phyloP scores from a whole-genome alignment of 2,329 filamentous ascomycete genomes.

The Calonectria pseudoreteaudii region DNA sequence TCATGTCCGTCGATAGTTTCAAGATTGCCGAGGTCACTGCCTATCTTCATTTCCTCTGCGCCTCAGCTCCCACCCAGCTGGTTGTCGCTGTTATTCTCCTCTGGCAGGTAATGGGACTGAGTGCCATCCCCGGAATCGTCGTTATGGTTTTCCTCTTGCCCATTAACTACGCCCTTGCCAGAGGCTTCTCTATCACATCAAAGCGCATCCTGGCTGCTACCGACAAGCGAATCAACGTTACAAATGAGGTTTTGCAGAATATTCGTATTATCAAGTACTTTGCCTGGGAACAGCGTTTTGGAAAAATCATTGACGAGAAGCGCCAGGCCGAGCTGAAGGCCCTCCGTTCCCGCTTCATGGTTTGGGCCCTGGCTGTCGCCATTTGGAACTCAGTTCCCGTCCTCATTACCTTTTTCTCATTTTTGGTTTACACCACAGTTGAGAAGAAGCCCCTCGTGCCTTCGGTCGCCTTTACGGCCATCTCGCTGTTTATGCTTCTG shows the following conservation, averaged over 20 bases:
- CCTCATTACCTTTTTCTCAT: conserved; percentile 95
- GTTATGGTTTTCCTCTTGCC: conserved; percentile 92
- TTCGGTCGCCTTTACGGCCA: conserved; percentile 93
- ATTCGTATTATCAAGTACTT: conserved; percentile 99
- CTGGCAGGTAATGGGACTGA: conserved; percentile 90
- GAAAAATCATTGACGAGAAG: conserved; percentile 89
- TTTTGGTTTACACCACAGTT: conserved; percentile 90
- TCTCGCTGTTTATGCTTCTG: conserved; percentile 94
- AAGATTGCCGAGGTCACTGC: conserved; percentile 96
- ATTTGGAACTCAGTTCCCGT: conserved; percentile 97
- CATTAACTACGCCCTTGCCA: conserved; percentile 89
- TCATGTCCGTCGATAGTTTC: conserved; percentile 99
- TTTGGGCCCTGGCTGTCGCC: conserved; percentile 92
- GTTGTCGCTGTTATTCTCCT: conserved; percentile 83
- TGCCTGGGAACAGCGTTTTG: conserved; percentile 95
- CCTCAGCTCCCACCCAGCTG: conserved; percentile 89
- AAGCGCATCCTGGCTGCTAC: conserved; percentile 93
- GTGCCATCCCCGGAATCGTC: conserved; percentile 91
- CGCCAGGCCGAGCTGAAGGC: conserved; percentile 81
- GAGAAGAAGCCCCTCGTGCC: conserved; percentile 91
- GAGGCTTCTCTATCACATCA: conserved; percentile 86
- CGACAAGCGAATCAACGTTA: conserved; percentile 94
- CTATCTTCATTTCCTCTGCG: conserved; percentile 96
- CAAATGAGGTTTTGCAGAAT: conserved; percentile 96
- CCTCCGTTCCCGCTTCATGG: conserved; percentile 83